Evolutionary conservation across 129 eudicot species (phyloP).

Genomic region (Tanacetum coccineum): DNA sequence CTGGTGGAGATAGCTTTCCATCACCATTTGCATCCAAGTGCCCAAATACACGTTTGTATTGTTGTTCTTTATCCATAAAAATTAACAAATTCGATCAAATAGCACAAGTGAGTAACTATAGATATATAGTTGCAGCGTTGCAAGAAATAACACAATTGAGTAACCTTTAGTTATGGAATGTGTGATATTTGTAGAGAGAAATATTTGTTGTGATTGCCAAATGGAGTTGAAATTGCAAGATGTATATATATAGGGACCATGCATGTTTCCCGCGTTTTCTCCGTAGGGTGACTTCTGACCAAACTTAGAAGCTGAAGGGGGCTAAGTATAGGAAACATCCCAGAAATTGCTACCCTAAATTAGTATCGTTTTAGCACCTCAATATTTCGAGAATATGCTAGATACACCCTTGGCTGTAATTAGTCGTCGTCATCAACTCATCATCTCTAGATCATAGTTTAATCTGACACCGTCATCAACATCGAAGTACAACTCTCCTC

Average conservation of each 20-base stretch:
- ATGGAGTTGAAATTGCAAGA: neutral
- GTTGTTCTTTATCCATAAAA: constrained; percentile 35
- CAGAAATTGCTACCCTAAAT: neutral
- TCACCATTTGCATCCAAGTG: constrained; percentile 54
- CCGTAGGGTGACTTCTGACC: constrained; percentile 26
- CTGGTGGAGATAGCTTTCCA: constrained; percentile 53
- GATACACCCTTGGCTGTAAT: neutral
- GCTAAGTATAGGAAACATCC: constrained; percentile 22
- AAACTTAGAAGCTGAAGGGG: neutral
- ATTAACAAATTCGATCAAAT: neutral
- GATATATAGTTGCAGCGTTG: too few relatives aligned
- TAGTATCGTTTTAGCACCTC: neutral
- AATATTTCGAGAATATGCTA: constrained; percentile 1
- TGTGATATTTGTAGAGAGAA: neutral
- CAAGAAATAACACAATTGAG: neutral
- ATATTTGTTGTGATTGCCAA: neutral
- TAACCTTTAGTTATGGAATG: neutral
- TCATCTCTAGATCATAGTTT: neutral
- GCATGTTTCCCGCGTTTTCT: constrained; percentile 9
- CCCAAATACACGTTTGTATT: constrained; percentile 48
- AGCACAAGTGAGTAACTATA: neutral
- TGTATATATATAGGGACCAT: neutral
- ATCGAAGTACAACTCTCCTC: constrained; percentile 6
- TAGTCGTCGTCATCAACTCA: constrained; percentile 3
- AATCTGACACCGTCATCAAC: constrained; percentile 10